A percentile compares a stretch with the other conserved stretches of the same genome.
Conservation (phyloP, 2,329 filamentous ascomycete species). For the Epichloe bromicola region DNA sequence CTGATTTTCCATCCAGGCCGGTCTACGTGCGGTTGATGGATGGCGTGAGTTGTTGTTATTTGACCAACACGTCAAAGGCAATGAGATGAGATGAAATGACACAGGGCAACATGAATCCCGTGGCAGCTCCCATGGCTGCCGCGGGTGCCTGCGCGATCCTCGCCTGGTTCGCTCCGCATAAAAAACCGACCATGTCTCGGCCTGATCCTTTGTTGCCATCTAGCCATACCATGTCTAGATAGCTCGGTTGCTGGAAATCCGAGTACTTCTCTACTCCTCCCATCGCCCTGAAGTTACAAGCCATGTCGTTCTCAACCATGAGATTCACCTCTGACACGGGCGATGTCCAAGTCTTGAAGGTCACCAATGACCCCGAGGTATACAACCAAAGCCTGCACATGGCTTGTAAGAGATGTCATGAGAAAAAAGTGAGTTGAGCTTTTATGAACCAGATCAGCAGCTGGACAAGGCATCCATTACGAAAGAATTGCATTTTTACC, state of each 20-base stretch:
- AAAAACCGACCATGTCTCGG: neutral
- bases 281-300: neutral
- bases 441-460: too few relatives aligned
- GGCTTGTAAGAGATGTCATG: conserved; percentile 25
- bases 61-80: neutral
- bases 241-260: too few relatives aligned
- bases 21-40: neutral
- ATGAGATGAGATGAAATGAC: neutral
- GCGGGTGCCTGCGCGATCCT: neutral
- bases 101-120: neutral
- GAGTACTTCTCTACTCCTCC: neutral
- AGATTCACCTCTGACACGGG: conserved; percentile 8
- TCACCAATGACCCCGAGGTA: conserved; percentile 21
- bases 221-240: neutral
- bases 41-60: neutral
- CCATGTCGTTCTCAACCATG: neutral
- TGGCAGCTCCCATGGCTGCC: neutral
- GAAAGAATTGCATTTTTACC: too few relatives aligned
- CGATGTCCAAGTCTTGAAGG: conserved; percentile 23
- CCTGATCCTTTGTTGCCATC: too few relatives aligned
- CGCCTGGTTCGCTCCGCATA: neutral
- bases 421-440: conserved; percentile 24
- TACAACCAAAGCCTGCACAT: conserved; percentile 26
- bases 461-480: too few relatives aligned
- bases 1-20: too few relatives aligned